Percentiles rank a stretch among this genome's conserved stretches.
These are phyloP conservation scores for Fistulifera pelliculosa DNA, from an alignment of 108 stramenopile genomes.

Conservation along the genomic window DNA sequence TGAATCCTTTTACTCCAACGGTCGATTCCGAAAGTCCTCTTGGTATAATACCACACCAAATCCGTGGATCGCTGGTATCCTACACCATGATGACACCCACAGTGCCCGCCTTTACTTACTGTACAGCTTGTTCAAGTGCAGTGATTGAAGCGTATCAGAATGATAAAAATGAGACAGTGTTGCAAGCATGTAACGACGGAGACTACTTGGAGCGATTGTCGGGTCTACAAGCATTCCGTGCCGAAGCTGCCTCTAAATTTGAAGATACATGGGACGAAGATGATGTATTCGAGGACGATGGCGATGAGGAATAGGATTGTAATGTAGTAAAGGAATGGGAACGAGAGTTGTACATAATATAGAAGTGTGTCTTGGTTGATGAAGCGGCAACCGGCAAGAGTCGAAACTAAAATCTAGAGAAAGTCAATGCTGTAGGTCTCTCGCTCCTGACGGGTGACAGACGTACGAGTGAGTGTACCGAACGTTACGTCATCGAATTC, in stretches of 20 bases:
- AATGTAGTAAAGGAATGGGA: too few relatives aligned
- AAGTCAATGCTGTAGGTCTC: too few relatives aligned
- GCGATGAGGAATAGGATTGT: too few relatives aligned
- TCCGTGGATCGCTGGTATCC: constrained; percentile 85
- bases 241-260: constrained; percentile 26
- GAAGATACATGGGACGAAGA: constrained; percentile 25
- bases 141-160: constrained; percentile 74
- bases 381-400: too few relatives aligned
- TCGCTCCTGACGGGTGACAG: too few relatives aligned
- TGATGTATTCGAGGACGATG: constrained; percentile 6
- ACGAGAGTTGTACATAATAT: too few relatives aligned
- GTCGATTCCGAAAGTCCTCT: constrained; percentile 29
- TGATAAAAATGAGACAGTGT: constrained; percentile 71
- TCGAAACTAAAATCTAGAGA: too few relatives aligned
- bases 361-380: too few relatives aligned
- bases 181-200: constrained; percentile 60
- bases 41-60: constrained; percentile 86
- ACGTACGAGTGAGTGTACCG: too few relatives aligned
- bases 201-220: constrained; percentile 62
- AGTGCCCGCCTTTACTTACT: constrained; percentile 80
- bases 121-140: constrained; percentile 82
- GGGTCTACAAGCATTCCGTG: constrained; percentile 58
- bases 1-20: constrained; percentile 32
- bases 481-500: too few relatives aligned
- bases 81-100: constrained; percentile 90